Conservation (phyloP, 306 rosid species). For the Quercus suber region DNA sequence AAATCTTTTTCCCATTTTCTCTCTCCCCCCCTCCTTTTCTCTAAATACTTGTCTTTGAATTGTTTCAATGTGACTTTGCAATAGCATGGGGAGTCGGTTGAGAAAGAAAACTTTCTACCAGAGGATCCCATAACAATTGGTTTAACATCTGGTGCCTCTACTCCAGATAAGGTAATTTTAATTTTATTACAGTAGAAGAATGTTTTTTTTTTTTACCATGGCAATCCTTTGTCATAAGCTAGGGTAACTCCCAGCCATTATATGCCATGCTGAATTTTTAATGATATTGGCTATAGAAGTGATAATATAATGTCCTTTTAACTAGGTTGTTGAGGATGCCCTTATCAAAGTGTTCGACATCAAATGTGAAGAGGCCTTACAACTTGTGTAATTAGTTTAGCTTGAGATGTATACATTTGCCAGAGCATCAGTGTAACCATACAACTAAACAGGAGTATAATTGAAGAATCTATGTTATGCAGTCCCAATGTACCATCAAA, state of each 20-base stretch:
- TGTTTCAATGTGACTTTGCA: neutral
- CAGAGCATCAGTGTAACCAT: constrained; percentile 22
- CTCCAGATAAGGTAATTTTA: constrained; percentile 91
- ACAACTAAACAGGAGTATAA: constrained; percentile 15
- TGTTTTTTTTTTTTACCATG: neutral
- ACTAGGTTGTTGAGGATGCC: constrained; percentile 80
- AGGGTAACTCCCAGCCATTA: neutral
- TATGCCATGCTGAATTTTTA: neutral
- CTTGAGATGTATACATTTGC: neutral
- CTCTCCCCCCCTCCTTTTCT: neutral
- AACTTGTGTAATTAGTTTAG: constrained; percentile 37
- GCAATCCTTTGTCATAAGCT: neutral
- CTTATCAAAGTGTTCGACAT: constrained; percentile 79
- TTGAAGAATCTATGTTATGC: constrained; percentile 7
- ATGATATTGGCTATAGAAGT: neutral
- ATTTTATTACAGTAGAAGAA: no score
- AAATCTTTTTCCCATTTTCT: neutral
- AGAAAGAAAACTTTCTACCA: constrained; percentile 86
- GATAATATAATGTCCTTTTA: neutral
- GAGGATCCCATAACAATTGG: constrained; percentile 83
- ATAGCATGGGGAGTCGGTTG: constrained; percentile 95
- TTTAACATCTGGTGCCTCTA: constrained; percentile 96
- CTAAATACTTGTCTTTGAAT: neutral
- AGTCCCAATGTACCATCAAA: constrained; percentile 10
- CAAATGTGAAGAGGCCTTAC: constrained; percentile 79